These are phyloP conservation scores for Candida tibetensis DNA, from an alignment of 805 yeast species.

Conservation along the genomic window DNA sequence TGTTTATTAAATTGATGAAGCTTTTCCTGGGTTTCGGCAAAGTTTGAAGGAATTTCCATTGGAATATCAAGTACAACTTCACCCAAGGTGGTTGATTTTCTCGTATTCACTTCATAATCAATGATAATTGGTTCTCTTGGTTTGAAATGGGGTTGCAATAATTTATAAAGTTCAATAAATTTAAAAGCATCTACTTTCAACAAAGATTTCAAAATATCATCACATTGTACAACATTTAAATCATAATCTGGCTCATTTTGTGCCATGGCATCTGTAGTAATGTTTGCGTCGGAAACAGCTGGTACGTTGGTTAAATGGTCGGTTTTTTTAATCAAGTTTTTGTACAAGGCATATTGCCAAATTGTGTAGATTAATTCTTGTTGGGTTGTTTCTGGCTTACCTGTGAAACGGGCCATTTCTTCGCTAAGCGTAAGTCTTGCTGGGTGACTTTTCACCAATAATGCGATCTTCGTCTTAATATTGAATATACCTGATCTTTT, in stretches of 20 bases:
- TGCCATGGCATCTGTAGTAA: constrained; percentile 12
- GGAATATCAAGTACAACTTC: constrained; percentile 74
- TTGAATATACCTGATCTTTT: constrained; percentile 65
- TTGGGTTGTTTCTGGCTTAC: constrained; percentile 75
- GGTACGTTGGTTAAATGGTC: constrained; percentile 33
- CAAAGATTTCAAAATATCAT: constrained; percentile 44
- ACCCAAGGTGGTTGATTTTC: constrained; percentile 74
- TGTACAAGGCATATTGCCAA: constrained; percentile 76
- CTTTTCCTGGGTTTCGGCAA: constrained; percentile 36
- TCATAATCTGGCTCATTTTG: constrained; percentile 29
- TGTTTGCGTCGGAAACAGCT: constrained; percentile 33
- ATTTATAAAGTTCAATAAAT: constrained; percentile 70
- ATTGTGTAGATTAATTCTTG: constrained; percentile 77
- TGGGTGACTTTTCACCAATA: constrained; percentile 58
- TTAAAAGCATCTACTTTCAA: constrained; percentile 54
- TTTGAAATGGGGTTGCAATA: constrained; percentile 63
- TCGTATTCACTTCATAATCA: constrained; percentile 74
- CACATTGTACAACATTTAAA: constrained; percentile 36
- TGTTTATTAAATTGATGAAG: constrained; percentile 34
- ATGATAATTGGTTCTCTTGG: constrained; percentile 81
- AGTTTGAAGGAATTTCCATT: constrained; percentile 38
- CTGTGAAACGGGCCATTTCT: constrained; percentile 65
- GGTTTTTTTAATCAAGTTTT: constrained; percentile 46
- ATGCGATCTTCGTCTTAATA: constrained; percentile 65
- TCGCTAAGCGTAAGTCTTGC: constrained; percentile 62